These are phyloP conservation scores for Blastocystis sp. DNA, from an alignment of 352 stramenopile genomes.

Conservation along the genomic window DNA sequence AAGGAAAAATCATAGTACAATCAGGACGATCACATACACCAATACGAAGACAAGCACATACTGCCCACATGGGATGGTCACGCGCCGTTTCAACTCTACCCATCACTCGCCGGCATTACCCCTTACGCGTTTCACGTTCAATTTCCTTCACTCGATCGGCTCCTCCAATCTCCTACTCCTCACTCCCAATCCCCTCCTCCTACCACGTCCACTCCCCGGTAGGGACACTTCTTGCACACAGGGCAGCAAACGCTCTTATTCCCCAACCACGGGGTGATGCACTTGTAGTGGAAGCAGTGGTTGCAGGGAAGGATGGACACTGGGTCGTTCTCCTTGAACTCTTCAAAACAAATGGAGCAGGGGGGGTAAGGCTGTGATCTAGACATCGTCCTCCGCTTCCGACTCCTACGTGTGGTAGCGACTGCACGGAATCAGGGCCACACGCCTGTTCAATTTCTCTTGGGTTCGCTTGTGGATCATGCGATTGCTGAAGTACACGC, in stretches of 20 bases:
- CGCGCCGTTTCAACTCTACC: background rate
- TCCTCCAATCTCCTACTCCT: constrained; percentile 49
- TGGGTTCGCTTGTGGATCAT: constrained; percentile 46
- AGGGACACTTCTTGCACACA: constrained; percentile 20
- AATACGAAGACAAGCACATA: background rate
- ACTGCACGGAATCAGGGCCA: constrained; percentile 6
- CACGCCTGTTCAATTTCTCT: constrained; percentile 7
- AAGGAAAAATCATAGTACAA: background rate
- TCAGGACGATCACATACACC: background rate
- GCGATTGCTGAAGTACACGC: constrained; percentile 19
- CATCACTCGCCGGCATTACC: background rate
- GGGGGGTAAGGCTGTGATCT: background rate
- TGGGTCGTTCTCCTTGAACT: constrained; percentile 7
- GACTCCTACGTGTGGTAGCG: background rate
- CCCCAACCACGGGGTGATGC: constrained; percentile 46
- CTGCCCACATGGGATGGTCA: background rate
- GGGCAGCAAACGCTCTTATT: constrained; percentile 6
- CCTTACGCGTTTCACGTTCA: constrained; percentile 36
- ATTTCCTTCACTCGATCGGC: constrained; percentile 15
- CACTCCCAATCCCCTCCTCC: background rate
- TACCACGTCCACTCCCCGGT: constrained; percentile 29
- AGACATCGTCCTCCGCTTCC: background rate
- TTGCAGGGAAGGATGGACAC: constrained; percentile 41
- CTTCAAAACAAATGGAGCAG: constrained; percentile 42
- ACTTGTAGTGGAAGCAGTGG: constrained; percentile 36